These are phyloP conservation scores for Purpureocillium takamizusanense DNA, from an alignment of 2,329 filamentous ascomycete genomes.

Conservation along the genomic window DNA sequence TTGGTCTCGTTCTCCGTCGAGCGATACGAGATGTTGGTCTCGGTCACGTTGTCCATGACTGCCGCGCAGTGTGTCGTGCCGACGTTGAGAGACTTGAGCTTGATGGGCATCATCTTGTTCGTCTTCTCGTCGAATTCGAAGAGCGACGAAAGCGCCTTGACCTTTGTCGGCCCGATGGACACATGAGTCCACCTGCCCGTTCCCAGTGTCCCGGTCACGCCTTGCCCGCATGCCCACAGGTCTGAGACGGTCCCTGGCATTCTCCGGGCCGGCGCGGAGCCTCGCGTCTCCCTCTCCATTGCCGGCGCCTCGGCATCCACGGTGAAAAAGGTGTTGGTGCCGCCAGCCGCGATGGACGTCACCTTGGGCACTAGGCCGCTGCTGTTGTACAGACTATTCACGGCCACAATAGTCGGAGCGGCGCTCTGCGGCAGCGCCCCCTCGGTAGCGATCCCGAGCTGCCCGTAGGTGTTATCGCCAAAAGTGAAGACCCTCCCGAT, in stretches of 20 bases:
- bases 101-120: slow-evolving; percentile 65
- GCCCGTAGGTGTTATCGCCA: slow-evolving; percentile 86
- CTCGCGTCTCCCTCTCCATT: slow-evolving; percentile 4
- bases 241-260: slow-evolving; percentile 38
- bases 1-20: slow-evolving; percentile 63
- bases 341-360: slow-evolving; percentile 75
- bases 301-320: slow-evolving; percentile 60
- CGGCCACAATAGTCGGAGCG: slow-evolving; percentile 60
- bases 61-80: slow-evolving; percentile 76
- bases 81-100: slow-evolving; percentile 61
- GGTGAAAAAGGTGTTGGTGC: slow-evolving; percentile 78
- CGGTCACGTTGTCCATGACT: slow-evolving; percentile 72
- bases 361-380: slow-evolving; percentile 55
- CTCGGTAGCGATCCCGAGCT: slow-evolving; percentile 72
- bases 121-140: slow-evolving; percentile 77
- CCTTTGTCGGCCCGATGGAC: slow-evolving; percentile 66
- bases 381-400: slow-evolving; percentile 63
- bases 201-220: slow-evolving; percentile 74
- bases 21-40: slow-evolving; percentile 44
- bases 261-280: slow-evolving; percentile 19
- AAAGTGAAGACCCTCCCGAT: slow-evolving; percentile 75
- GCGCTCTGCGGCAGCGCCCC: slow-evolving; percentile 54
- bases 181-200: slow-evolving; percentile 86
- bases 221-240: slow-evolving; percentile 79
- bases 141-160: slow-evolving; percentile 74